Base-by-base conservation (phyloP, 2,329 filamentous ascomycete species). In the Apiospora rasikravindrae region DNA sequence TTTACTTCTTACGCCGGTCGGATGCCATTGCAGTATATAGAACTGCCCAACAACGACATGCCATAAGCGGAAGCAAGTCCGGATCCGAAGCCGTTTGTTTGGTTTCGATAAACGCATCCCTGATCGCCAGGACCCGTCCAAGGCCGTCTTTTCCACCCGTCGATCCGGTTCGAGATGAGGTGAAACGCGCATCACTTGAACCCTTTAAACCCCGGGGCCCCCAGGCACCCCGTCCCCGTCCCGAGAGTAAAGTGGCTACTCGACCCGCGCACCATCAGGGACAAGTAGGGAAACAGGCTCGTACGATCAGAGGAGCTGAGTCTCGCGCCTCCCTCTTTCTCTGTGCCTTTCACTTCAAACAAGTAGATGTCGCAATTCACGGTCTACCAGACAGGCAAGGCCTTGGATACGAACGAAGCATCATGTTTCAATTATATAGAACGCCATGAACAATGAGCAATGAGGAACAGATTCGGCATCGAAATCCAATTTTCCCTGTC, bases 141-240 rank as follows among this genome's bases (percentile, higher is more conserved):
- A 64, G 57, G 29, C 19, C 57, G 8, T 40, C 57, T 64, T 37
- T 37, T n/a, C 57, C 57, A 64, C 33, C 33, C 57, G 57, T 64
- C 57, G 33, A 64, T 40, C 57, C 57, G 57, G 57, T 64, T 64
- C 57, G 33, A 64, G 57, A 64, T 64, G 57, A 64, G 29, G 57
- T 64, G 57, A 64, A 64, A 64, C 57, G 57, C 57, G 57, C 57
- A 64, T 64, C 57, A 64, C 33, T 64, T 64, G 29, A 64, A 64
- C 33, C 57, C 57, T 61, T 61, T 61, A 33, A 61, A 61, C 53
- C 53, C 53, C 29, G 57, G 53, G 53, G 8, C 11, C 10, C 19
- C 19, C 33, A 64, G 57, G 57, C 14, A 5, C 33, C 33, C 33
- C 33, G 57, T n/a, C 33, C 29, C 51, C 57, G 19, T 64, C 22